Conservation (phyloP, 192 early-diverging fungal species). For the Coemansia sp. region DNA sequence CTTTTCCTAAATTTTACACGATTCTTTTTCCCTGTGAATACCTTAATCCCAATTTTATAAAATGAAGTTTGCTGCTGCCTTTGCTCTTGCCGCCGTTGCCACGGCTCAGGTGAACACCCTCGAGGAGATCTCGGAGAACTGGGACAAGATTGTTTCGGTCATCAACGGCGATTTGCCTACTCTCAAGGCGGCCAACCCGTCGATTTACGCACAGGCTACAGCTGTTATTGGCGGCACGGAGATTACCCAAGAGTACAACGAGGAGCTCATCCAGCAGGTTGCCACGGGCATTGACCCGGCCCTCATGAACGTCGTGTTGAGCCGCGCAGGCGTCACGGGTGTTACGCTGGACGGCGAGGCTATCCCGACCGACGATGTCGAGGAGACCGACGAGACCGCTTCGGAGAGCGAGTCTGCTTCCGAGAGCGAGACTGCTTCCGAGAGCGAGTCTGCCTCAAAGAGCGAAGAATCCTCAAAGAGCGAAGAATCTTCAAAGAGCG, state of each 20-base stretch:
- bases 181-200: conserved; percentile 37
- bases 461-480: not conserved
- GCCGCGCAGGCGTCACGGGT: conserved; percentile 41
- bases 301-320: conserved; percentile 46
- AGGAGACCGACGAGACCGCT: not conserved
- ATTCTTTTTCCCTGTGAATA: conserved; percentile 13
- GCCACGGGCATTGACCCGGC: conserved; percentile 46
- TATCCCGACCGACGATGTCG: conserved; percentile 3
- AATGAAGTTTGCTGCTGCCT: conserved; percentile 44
- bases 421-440: not conserved
- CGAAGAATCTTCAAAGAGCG: not conserved
- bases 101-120: conserved; percentile 30
- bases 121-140: conserved; percentile 38
- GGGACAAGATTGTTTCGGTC: conserved; percentile 30
- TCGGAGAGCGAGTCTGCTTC: not conserved
- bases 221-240: conserved; percentile 40
- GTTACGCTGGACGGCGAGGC: conserved; percentile 42
- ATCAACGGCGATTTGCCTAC: conserved; percentile 41
- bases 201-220: conserved; percentile 41
- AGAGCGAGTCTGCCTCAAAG: not conserved
- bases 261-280: conserved; percentile 40
- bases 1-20: not conserved
- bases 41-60: not conserved
- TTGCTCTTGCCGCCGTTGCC: conserved; percentile 15
- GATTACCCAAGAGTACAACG: conserved; percentile 33